Evolutionary conservation across 129 eudicot genomes (phyloP), one percentile per base, ranked within the genome.

Genomic region (Cynara cardunculus): DNA sequence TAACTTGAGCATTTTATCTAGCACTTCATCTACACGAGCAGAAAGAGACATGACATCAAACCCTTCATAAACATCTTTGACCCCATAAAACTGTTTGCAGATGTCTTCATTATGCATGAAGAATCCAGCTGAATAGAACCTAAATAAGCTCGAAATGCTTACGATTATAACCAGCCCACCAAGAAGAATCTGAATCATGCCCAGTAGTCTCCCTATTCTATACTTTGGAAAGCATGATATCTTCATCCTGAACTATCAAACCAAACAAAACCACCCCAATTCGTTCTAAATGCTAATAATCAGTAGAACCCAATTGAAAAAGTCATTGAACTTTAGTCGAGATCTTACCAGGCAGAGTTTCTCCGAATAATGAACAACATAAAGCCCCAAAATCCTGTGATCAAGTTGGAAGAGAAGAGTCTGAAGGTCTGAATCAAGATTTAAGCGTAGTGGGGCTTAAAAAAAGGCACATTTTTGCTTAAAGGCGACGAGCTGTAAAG

Each of bases 71-170:
- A 64, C 87, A 62, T 87, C 88, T 19, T 72, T 79, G 3, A 73
- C 73, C 3, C 93, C 90, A 76, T 88, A 87, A 59, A 93, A 89
- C 3, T 89, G 95, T 31, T 87, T 89, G 87, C 99, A 95, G 35
- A 92, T 84, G 53, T 89, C 97, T 25, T 89, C 98, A 30, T 86
- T 81, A 27, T 88, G 88, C 37, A 87, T 65, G 87, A 95, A 95
- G 34, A 92, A 92, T 14, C 99, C 97, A 46, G 92, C 92, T 21
- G 94, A 87, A 74, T 92, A 96, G 65, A 96, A 84, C 81, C 89
- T 91, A 27, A 73, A 78, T 28, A 95, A 84, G 73, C 93, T 95
- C 31, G 91, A 88, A 16, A 86, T 27, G 85, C 99, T 96, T 25
- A 96, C 91, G 21, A 88, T 18, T 41, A 96, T 86, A 7, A 96